Conservation (phyloP, 139 green algal species). For the Picochlorum sp. region DNA sequence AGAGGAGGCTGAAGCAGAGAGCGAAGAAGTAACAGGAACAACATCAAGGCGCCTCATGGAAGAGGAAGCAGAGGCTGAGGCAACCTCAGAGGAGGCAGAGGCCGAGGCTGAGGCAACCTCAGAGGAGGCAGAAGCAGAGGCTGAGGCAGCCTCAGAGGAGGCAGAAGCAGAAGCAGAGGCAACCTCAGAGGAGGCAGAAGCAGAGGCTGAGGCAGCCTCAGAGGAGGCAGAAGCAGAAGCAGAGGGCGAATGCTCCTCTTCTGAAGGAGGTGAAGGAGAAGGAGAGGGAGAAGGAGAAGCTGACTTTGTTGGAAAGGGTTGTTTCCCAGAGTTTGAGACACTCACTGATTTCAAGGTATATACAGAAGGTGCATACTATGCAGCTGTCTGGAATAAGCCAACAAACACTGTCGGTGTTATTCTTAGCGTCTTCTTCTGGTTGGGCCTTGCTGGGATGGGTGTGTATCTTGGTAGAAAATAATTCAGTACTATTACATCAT, state of each 20-base stretch:
- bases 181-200: background rate
- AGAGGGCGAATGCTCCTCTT: background rate
- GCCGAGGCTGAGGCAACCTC: too few relatives aligned
- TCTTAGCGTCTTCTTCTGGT: slow-evolving; percentile 10
- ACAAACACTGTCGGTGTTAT: slow-evolving; percentile 6
- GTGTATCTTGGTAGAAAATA: slow-evolving; percentile 2
- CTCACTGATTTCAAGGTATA: slow-evolving; percentile 3
- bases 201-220: background rate
- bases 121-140: background rate
- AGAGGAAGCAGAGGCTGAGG: too few relatives aligned
- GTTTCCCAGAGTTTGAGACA: slow-evolving; percentile 8
- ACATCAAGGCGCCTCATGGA: too few relatives aligned
- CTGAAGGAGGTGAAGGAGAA: background rate
- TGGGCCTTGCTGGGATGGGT: slow-evolving; percentile 6
- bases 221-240: background rate
- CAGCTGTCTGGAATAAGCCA: background rate
- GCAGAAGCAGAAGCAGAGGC: background rate
- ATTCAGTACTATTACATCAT: background rate
- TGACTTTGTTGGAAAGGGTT: background rate
- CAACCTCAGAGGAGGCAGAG: too few relatives aligned
- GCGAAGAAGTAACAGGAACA: too few relatives aligned
- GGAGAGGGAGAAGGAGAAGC: background rate
- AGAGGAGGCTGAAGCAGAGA: background rate
- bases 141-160: background rate
- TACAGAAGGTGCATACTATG: slow-evolving; percentile 1